Evolutionary conservation across 1,139 yeast species (phyloP).

Genomic region (Suhomyces guaymorum): DNA sequence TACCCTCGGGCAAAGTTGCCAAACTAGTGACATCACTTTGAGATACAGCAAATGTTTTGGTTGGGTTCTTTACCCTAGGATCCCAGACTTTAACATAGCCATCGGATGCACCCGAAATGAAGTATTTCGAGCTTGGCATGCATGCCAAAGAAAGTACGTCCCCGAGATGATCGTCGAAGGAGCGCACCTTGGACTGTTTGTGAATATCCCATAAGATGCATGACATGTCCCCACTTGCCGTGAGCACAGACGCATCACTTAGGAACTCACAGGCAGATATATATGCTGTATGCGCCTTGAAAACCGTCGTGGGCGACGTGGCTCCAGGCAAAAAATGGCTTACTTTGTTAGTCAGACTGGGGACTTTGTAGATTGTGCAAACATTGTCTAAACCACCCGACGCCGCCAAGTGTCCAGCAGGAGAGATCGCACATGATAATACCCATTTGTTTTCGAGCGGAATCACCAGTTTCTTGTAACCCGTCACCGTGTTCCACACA

Average conservation of each 20-base stretch:
- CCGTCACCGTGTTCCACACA: slow-evolving; percentile 79
- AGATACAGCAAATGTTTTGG: slow-evolving; percentile 61
- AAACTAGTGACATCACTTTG: slow-evolving; percentile 68
- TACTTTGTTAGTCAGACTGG: too few species aligned
- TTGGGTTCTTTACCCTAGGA: slow-evolving; percentile 51
- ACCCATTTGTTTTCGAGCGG: slow-evolving; percentile 77
- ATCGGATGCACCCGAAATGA: slow-evolving; percentile 77
- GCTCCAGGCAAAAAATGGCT: too few species aligned
- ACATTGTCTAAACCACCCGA: slow-evolving; percentile 83
- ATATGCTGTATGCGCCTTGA: slow-evolving; percentile 83
- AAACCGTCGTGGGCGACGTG: too few species aligned
- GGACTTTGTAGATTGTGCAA: slow-evolving; percentile 65
- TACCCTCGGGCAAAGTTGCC: slow-evolving; percentile 70
- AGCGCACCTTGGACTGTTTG: slow-evolving; percentile 54
- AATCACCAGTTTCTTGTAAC: slow-evolving; percentile 70
- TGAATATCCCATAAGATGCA: slow-evolving; percentile 78
- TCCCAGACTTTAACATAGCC: slow-evolving; percentile 78
- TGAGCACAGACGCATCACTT: slow-evolving; percentile 52
- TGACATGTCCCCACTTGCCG: slow-evolving; percentile 85
- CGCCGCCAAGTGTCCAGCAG: slow-evolving; percentile 65
- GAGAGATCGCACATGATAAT: slow-evolving; percentile 71
- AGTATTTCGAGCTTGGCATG: slow-evolving; percentile 31
- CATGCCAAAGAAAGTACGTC: slow-evolving; percentile 58
- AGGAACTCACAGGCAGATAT: slow-evolving; percentile 74
- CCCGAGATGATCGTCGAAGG: slow-evolving; percentile 75